Percentiles rank a stretch among this genome's conserved stretches.
These are phyloP conservation scores for Sclerotinia trifoliorum DNA, from an alignment of 2,329 filamentous ascomycete species.

Conservation along the genomic window DNA sequence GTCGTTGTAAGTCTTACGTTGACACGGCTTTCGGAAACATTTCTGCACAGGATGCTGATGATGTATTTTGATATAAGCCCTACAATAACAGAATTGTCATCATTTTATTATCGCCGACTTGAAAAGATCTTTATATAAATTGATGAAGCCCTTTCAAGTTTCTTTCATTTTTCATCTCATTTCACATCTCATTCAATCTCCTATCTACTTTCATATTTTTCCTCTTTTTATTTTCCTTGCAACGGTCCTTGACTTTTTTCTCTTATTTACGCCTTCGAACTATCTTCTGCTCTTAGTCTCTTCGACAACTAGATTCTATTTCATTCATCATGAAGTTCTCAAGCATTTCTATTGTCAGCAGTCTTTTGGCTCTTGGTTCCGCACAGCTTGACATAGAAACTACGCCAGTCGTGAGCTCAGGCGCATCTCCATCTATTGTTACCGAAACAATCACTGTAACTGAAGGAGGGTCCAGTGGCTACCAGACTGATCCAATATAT, in stretches of 20 bases:
- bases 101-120: not conserved
- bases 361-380: conserved; percentile 26
- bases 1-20: not conserved
- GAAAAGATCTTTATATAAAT: conserved; percentile 12
- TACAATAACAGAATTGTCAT: not conserved
- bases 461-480: not conserved
- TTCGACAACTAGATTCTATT: not conserved
- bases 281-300: not conserved
- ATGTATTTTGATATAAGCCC: conserved; percentile 5
- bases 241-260: conserved; percentile 1
- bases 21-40: conserved; percentile 1
- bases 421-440: not conserved
- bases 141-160: not conserved
- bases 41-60: conserved; percentile 2
- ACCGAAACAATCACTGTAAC: conserved; percentile 5
- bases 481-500: not conserved
- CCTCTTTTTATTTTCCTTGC: conserved; percentile 1
- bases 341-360: conserved; percentile 24
- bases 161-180: conserved; percentile 15
- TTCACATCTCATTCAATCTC: conserved; percentile 4
- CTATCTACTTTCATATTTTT: not conserved
- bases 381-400: conserved; percentile 24
- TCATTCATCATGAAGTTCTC: conserved; percentile 33
- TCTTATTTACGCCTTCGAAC: not conserved
- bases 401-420: not conserved